Conservation (phyloP, 805 yeast species). For the Schwanniomyces occidentalis region DNA sequence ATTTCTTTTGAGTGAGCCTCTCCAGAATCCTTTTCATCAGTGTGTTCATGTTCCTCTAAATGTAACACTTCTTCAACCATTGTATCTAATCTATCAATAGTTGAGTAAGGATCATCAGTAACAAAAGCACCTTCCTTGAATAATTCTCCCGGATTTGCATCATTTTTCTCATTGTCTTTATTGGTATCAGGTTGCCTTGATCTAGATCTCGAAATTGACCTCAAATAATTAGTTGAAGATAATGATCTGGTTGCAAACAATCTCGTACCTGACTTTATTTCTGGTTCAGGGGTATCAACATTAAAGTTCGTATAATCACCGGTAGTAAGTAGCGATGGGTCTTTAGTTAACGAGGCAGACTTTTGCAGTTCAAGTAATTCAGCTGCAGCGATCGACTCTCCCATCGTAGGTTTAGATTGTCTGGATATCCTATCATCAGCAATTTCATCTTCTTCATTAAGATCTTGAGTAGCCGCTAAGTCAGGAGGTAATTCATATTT, state of each 20-base stretch:
- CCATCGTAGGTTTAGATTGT: slow-evolving; percentile 44
- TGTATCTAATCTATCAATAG: slow-evolving; percentile 48
- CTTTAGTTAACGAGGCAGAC: slow-evolving; percentile 18
- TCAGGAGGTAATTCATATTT: slow-evolving; percentile 45
- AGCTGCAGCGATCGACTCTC: slow-evolving; percentile 46
- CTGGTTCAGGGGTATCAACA: slow-evolving; percentile 32
- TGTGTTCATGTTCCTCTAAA: too few relatives aligned
- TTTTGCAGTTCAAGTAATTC: slow-evolving; percentile 24
- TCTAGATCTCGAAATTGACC: slow-evolving; percentile 66
- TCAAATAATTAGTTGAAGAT: slow-evolving; percentile 55
- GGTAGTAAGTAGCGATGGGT: slow-evolving; percentile 43
- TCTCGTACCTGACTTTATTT: slow-evolving; percentile 11
- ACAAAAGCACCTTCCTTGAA: slow-evolving; percentile 59
- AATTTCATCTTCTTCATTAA: slow-evolving; percentile 21
- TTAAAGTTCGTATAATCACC: slow-evolving; percentile 49
- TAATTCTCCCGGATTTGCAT: slow-evolving; percentile 38
- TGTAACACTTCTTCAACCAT: slow-evolving; percentile 50
- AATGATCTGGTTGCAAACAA: slow-evolving; percentile 34
- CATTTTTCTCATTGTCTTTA: slow-evolving; percentile 26
- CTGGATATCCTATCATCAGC: slow-evolving; percentile 39
- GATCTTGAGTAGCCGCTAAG: slow-evolving; percentile 19
- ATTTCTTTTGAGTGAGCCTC: background rate
- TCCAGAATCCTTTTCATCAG: background rate
- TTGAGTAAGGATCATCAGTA: slow-evolving; percentile 49
- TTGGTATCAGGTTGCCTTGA: slow-evolving; percentile 42